Conservation (phyloP, 495 filamentous ascomycete species). For the Penicillium robsamsonii region DNA sequence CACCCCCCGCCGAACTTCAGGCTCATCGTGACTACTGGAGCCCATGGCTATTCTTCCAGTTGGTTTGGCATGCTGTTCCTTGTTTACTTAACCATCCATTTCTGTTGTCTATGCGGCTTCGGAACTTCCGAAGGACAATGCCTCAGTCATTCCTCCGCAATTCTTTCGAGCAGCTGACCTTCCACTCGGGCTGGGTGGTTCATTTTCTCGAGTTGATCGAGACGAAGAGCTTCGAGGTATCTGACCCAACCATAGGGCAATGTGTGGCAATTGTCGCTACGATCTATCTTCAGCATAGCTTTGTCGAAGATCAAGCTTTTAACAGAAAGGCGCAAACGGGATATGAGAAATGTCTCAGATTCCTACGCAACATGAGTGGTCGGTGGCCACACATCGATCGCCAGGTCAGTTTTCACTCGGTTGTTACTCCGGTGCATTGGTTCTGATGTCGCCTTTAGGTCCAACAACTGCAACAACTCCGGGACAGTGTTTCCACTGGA, state of each 20-base stretch:
- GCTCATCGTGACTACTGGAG: conserved; percentile 43
- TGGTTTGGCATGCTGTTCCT: conserved; percentile 42
- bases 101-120: conserved; percentile 40
- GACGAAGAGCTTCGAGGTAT: conserved; percentile 33
- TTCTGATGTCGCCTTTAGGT: conserved; percentile 16
- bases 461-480: conserved; percentile 28
- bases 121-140: conserved; percentile 41
- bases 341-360: conserved; percentile 34
- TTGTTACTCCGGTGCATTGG: background rate
- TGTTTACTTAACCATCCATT: conserved; percentile 46
- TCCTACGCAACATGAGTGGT: conserved; percentile 23
- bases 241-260: conserved; percentile 32
- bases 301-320: conserved; percentile 35
- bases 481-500: conserved; percentile 30
- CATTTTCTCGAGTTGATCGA: conserved; percentile 34
- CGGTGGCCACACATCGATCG: conserved; percentile 33
- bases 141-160: conserved; percentile 38
- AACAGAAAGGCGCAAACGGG: conserved; percentile 30
- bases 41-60: conserved; percentile 45
- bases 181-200: conserved; percentile 33
- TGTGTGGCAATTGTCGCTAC: conserved; percentile 37
- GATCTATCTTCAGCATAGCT: conserved; percentile 39
- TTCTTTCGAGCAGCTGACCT: conserved; percentile 36
- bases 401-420: conserved; percentile 16
- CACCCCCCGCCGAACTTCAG: conserved; percentile 31